Conservation (phyloP, 2,329 filamentous ascomycete genomes). For the Clathrospora elynae region DNA sequence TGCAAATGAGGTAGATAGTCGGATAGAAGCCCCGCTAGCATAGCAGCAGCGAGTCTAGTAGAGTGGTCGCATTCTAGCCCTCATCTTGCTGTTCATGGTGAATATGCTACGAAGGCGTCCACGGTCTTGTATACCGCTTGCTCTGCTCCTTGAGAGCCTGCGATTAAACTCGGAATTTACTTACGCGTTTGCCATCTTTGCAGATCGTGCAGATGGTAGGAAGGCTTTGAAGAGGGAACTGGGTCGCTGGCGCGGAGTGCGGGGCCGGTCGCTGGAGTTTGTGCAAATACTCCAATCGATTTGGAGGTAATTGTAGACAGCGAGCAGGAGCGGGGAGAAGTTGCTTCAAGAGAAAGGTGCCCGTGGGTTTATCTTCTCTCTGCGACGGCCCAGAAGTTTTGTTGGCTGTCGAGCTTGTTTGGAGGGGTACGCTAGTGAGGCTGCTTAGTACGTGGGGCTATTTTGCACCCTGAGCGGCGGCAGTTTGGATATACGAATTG, state of each 20-base stretch:
- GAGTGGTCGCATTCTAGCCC: no score
- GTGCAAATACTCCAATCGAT: constrained; percentile 18
- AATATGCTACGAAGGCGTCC: neutral
- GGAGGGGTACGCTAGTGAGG: constrained; percentile 33
- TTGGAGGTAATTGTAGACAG: constrained; percentile 6
- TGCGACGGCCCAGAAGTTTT: constrained; percentile 23
- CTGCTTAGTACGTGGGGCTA: constrained; percentile 33
- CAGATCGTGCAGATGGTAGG: constrained; percentile 13
- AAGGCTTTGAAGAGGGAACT: constrained; percentile 15
- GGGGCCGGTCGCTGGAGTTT: constrained; percentile 24
- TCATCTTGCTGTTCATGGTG: no score
- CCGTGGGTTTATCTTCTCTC: constrained; percentile 29
- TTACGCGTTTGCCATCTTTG: constrained; percentile 71
- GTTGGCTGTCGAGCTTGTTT: constrained; percentile 33
- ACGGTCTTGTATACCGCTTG: neutral
- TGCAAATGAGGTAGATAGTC: neutral
- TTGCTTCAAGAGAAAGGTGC: constrained; percentile 21
- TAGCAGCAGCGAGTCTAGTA: no score
- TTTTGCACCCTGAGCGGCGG: constrained; percentile 21
- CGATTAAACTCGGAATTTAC: constrained; percentile 11
- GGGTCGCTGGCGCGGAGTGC: constrained; percentile 19
- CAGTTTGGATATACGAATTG: constrained; percentile 22
- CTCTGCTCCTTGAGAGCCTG: neutral
- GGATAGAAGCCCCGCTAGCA: neutral
- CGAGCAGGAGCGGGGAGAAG: constrained; percentile 4